Evolutionary conservation across 805 yeast species (phyloP), one percentile per base, ranked within the genome.

Genomic region (Candida tallmaniae): DNA sequence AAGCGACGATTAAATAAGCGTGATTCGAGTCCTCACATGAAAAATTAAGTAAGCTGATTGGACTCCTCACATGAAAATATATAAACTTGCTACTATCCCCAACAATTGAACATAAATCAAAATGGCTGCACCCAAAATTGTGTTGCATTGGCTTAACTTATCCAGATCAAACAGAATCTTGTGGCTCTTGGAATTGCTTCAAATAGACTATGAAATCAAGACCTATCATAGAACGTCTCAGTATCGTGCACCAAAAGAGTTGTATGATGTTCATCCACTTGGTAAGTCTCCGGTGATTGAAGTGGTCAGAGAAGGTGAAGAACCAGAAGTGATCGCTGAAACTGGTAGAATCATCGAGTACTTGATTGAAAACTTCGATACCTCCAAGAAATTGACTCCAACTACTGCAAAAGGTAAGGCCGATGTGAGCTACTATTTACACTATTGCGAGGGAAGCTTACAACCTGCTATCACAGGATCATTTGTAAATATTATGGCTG

Each of bases 401-500:
- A 38, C 40, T 5, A 51, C 56, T 29, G 65, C 53, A 6, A 62
- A 63, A 5, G 75, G 69, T 14, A 54, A 56, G 29, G 67, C 68
- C 13, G 39, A 55, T 26, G 68, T 75, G 23, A 73, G 71, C 39
- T 80, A 72, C 50, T 77, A 58, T 42, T 54, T 75, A 27, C 76
- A 75, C 47, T 76, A 71, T 45, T 52, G 73, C n/a, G 90, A 83
- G 53, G 83, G 78, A 1, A 68, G 83, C 15, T 50, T 82, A 12
- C 78, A 74, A 50, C 75, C 76, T 4, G 56, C 64, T 6, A 51
- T 73, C 34, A 60, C 65, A 21, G 41, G 61, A 4, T 46, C 60
- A 32, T 47, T 64, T 12, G 54, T 64, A 18, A 47, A 52, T 20
- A 17, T 34, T 13, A 31, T 48, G 17, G 68, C 69, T 2, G 40